phyloP scores from a whole-genome alignment of 2,329 filamentous ascomycete species.

The Cercospora canescens region DNA sequence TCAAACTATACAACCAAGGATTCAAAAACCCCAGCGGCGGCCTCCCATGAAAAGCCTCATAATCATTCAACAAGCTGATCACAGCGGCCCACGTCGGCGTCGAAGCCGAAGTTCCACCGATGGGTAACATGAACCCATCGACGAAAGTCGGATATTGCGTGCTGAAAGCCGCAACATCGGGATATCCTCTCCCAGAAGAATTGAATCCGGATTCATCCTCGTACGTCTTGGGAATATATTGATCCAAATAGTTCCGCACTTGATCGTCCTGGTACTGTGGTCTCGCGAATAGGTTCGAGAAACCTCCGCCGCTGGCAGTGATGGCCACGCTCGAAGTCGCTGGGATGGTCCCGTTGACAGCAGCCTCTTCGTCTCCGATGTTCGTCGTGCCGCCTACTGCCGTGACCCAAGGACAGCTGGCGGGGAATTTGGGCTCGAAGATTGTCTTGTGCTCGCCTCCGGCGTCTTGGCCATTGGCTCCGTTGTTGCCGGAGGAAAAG shows the following conservation, averaged over 20 bases:
- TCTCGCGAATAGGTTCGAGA: slow-evolving; percentile 45
- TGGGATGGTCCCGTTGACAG: slow-evolving; percentile 23
- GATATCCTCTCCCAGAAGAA: slow-evolving; percentile 43
- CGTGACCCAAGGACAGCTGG: slow-evolving; percentile 49
- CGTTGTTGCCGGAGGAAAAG: slow-evolving; percentile 62
- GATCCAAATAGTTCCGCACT: slow-evolving; percentile 41
- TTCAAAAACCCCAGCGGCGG: slow-evolving; percentile 52
- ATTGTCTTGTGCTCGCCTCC: slow-evolving; percentile 43
- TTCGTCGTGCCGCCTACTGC: slow-evolving; percentile 42
- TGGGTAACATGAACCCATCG: slow-evolving; percentile 35
- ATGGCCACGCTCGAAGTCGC: slow-evolving; percentile 14
- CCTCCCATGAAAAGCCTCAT: slow-evolving; percentile 52
- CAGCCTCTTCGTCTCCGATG: slow-evolving; percentile 25
- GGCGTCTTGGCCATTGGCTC: slow-evolving; percentile 34
- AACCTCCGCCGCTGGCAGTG: slow-evolving; percentile 39
- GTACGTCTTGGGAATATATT: slow-evolving; percentile 41
- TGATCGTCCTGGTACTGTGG: slow-evolving; percentile 44
- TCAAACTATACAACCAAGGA: slow-evolving; percentile 57
- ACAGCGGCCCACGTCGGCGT: slow-evolving; percentile 60
- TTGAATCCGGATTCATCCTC: slow-evolving; percentile 44
- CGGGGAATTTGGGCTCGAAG: slow-evolving; percentile 49
- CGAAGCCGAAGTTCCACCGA: slow-evolving; percentile 51
- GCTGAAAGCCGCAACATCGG: slow-evolving; percentile 51
- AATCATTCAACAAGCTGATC: slow-evolving; percentile 63
- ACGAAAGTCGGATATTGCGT: slow-evolving; percentile 37